Percentiles rank a stretch among this genome's conserved stretches.
These are phyloP conservation scores for Russula abietina DNA, from an alignment of 768 basidiomycete genomes.

Conservation along the genomic window DNA sequence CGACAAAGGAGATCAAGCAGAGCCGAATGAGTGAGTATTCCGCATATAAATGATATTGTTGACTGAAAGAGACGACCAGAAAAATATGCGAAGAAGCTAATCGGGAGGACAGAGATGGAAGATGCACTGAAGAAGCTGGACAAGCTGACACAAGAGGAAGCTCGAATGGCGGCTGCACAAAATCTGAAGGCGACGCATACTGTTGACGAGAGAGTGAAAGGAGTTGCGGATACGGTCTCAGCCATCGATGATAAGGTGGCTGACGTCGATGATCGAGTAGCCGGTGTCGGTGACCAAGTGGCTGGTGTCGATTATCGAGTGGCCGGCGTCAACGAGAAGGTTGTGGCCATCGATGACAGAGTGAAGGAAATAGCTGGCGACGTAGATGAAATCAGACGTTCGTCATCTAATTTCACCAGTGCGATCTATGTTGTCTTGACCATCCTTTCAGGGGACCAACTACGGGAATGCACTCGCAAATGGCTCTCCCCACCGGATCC, in stretches of 20 bases:
- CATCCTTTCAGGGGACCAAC: background rate
- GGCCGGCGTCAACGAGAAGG: background rate
- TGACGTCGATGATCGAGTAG: no score
- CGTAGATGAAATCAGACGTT: background rate
- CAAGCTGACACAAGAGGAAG: background rate
- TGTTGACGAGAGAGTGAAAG: background rate
- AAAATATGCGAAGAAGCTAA: background rate
- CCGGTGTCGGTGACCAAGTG: background rate
- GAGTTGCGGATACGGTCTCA: background rate
- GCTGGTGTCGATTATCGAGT: background rate
- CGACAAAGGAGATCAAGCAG: background rate
- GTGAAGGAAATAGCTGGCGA: background rate
- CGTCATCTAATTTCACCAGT: background rate
- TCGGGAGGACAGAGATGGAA: background rate
- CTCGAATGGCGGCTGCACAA: background rate
- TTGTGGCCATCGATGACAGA: background rate
- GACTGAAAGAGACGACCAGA: background rate
- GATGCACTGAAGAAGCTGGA: background rate
- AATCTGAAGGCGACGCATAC: no score
- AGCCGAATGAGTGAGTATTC: background rate
- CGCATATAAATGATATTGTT: no score
- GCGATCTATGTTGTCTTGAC: background rate
- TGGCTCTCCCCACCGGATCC: constrained; percentile 14
- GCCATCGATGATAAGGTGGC: background rate
- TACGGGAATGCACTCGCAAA: background rate